Evolutionary conservation across 768 basidiomycete genomes (phyloP).

Genomic region (Pulveroboletus ravenelii): DNA sequence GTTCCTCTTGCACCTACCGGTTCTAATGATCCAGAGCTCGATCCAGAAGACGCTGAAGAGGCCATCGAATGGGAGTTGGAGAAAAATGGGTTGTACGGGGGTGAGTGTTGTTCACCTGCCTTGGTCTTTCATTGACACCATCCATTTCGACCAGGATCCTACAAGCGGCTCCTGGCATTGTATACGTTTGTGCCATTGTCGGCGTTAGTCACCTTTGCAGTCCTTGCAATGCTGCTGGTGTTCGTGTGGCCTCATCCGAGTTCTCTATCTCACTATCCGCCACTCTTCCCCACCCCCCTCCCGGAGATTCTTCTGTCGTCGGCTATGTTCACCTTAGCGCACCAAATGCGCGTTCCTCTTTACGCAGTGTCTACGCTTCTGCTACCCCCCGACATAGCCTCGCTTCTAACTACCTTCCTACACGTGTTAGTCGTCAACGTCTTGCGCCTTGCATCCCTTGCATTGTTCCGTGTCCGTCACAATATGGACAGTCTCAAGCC

Average conservation of each 20-base stretch:
- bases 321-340: slow-evolving; percentile 43
- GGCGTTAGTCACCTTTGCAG: slow-evolving; percentile 43
- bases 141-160: slow-evolving; percentile 49
- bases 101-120: slow-evolving; percentile 27
- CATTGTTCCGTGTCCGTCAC: slow-evolving; percentile 48
- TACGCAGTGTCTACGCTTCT: slow-evolving; percentile 33
- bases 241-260: slow-evolving; percentile 42
- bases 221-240: slow-evolving; percentile 47
- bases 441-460: slow-evolving; percentile 52
- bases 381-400: slow-evolving; percentile 25
- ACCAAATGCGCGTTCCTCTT: slow-evolving; percentile 31
- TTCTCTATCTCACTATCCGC: slow-evolving; percentile 38
- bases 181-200: slow-evolving; percentile 60
- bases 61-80: slow-evolving; percentile 45
- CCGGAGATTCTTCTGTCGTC: slow-evolving; percentile 60
- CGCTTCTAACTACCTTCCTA: slow-evolving; percentile 37
- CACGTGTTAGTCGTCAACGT: slow-evolving; percentile 49
- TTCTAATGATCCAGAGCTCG: slow-evolving; percentile 14
- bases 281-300: slow-evolving; percentile 55
- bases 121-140: background rate
- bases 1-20: slow-evolving; percentile 7
- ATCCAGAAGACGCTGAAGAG: slow-evolving; percentile 36
- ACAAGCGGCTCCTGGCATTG: slow-evolving; percentile 47
- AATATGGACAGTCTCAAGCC: slow-evolving; percentile 39
- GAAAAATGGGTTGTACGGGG: slow-evolving; percentile 46